A percentile compares a stretch with the other conserved stretches of the same genome.
Evolutionary conservation across 2,329 filamentous ascomycete genomes (phyloP).

Genomic region (Hypoxylon sp.): DNA sequence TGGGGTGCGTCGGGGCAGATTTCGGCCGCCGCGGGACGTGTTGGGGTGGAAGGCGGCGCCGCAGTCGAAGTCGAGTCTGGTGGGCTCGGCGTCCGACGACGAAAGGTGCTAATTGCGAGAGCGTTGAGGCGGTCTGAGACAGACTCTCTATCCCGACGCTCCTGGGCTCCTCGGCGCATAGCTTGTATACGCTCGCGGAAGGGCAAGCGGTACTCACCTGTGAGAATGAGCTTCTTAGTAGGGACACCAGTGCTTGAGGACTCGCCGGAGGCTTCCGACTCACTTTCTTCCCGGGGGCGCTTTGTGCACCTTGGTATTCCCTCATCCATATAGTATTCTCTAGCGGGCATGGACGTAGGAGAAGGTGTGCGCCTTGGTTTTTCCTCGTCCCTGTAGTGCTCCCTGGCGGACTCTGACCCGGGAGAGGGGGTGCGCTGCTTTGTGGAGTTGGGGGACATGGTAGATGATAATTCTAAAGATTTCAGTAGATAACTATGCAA

Average conservation of each 20-base stretch:
- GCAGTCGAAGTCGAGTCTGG: not conserved
- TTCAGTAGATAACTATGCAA: constrained; percentile 2
- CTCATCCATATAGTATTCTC: no score
- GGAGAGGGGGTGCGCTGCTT: not conserved
- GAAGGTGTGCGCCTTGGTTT: not conserved
- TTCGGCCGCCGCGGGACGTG: not conserved
- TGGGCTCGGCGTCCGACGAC: not conserved
- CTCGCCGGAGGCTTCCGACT: not conserved
- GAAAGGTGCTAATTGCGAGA: not conserved
- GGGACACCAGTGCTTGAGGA: not conserved
- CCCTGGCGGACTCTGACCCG: no score
- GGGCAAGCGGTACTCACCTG: constrained; percentile 43
- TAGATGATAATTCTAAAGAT: not conserved
- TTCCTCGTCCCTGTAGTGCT: no score
- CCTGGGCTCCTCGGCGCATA: constrained; percentile 16
- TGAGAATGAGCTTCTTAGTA: constrained; percentile 23
- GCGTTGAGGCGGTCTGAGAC: not conserved
- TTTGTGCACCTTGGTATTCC: not conserved
- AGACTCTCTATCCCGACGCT: not conserved
- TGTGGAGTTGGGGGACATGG: constrained; percentile 12
- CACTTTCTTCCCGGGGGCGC: not conserved
- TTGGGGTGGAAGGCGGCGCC: not conserved
- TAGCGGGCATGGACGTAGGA: not conserved
- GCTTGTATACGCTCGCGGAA: constrained; percentile 36
- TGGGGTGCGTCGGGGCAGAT: constrained; percentile 15